Evolutionary conservation across 2,329 filamentous ascomycete genomes (phyloP).

Genomic region (Endocalyx cinctus): DNA sequence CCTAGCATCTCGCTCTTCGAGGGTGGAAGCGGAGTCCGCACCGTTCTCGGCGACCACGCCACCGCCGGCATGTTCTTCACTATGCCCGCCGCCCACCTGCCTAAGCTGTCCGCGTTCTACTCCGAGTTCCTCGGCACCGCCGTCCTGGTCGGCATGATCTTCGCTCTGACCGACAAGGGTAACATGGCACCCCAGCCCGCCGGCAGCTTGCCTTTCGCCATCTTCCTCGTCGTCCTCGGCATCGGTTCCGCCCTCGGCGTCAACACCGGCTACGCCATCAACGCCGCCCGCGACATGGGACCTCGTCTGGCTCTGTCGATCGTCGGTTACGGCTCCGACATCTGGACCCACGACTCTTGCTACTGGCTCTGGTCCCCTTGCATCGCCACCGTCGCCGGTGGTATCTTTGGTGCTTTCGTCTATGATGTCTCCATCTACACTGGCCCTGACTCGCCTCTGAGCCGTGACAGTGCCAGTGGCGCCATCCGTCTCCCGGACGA

Average conservation of each 20-base stretch:
- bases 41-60: slow-evolving; percentile 3
- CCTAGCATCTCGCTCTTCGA: slow-evolving; percentile 7
- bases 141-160: slow-evolving; percentile 2
- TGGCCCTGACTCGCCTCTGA: slow-evolving; percentile 4
- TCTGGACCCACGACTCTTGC: slow-evolving; percentile 3
- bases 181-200: slow-evolving; percentile 3
- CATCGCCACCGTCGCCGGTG: slow-evolving; percentile 2
- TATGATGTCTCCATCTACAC: slow-evolving; percentile 4
- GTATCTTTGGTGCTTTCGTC: not conserved
- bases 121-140: slow-evolving; percentile 6
- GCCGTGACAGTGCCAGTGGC: not conserved
- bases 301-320: slow-evolving; percentile 2
- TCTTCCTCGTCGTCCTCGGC: slow-evolving; percentile 5
- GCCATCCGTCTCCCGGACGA: not conserved
- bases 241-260: slow-evolving; percentile 4
- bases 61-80: slow-evolving; percentile 8
- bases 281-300: slow-evolving; percentile 4
- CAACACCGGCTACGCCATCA: slow-evolving; percentile 5
- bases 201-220: slow-evolving; percentile 3
- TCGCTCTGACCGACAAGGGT: slow-evolving; percentile 3
- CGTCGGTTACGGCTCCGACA: slow-evolving; percentile 1
- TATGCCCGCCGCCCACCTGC: slow-evolving; percentile 3
- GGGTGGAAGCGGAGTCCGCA: slow-evolving; percentile 2
- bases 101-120: slow-evolving; percentile 3
- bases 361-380: slow-evolving; percentile 4